Percentiles rank a stretch among this genome's conserved stretches.
These are phyloP conservation scores for Penicillium aurantiogriseum DNA, from an alignment of 2,329 filamentous ascomycete species.

Conservation along the genomic window DNA sequence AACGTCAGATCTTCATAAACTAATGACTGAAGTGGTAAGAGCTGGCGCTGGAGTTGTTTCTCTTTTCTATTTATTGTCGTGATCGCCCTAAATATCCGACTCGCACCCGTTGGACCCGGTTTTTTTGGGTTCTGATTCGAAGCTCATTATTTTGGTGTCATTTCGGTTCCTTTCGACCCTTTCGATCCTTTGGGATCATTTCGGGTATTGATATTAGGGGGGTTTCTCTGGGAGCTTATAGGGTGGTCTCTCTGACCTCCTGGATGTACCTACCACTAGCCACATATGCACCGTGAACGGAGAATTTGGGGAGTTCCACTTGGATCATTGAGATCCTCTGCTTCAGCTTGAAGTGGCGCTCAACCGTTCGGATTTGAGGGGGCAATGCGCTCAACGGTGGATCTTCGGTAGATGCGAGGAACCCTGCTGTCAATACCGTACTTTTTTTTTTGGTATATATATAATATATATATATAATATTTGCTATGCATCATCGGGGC, in stretches of 20 bases:
- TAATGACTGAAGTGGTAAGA: slow-evolving; percentile 23
- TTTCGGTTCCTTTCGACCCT: not conserved
- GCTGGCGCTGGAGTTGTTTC: slow-evolving; percentile 8
- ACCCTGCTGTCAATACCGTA: slow-evolving; percentile 16
- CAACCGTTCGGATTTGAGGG: slow-evolving; percentile 15
- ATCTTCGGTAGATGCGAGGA: slow-evolving; percentile 18
- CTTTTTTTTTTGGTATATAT: too few relatives aligned
- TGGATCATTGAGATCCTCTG: slow-evolving; percentile 2
- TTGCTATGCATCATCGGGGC: not conserved
- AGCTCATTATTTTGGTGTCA: not conserved
- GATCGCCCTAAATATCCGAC: slow-evolving; percentile 23
- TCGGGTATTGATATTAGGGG: not conserved
- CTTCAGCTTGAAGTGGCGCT: slow-evolving; percentile 17
- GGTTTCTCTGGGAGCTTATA: not conserved
- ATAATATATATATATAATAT: not conserved
- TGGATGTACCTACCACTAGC: not conserved
- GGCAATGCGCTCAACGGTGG: slow-evolving; percentile 14
- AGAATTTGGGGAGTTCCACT: slow-evolving; percentile 10
- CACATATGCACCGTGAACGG: not conserved
- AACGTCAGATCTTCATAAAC: slow-evolving; percentile 22
- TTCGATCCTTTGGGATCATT: not conserved
- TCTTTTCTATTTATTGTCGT: slow-evolving; percentile 12
- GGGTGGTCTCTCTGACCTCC: not conserved
- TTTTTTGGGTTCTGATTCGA: not conserved
- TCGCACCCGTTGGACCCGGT: slow-evolving; percentile 13